Conservation (phyloP, 192 early-diverging fungal species). For the Coemansia sp. region DNA sequence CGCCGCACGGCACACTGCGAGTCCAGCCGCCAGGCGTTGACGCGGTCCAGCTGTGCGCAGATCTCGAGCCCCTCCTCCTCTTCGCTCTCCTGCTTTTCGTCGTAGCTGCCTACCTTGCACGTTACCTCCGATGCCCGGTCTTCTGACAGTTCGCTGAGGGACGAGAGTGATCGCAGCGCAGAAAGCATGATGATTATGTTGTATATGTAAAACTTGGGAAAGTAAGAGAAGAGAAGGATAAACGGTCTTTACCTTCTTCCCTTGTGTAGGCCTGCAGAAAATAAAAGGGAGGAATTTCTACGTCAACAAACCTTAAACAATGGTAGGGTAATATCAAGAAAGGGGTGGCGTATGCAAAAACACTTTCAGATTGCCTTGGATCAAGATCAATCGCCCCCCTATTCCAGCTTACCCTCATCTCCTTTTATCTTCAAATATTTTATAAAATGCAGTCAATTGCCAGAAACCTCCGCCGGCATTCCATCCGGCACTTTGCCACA, state of each 20-base stretch:
- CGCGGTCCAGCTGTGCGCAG: constrained; percentile 32
- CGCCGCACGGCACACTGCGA: constrained; percentile 24
- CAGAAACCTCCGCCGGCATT: not conserved
- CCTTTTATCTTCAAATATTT: not conserved
- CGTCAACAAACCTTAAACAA: not conserved
- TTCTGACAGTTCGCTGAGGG: constrained; percentile 4
- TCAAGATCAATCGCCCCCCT: too few relatives aligned
- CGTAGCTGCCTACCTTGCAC: not conserved
- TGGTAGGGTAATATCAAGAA: not conserved
- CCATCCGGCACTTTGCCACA: not conserved
- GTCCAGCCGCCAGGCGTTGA: constrained; percentile 30
- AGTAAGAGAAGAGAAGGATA: not conserved
- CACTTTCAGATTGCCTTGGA: not conserved
- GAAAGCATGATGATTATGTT: constrained; percentile 2
- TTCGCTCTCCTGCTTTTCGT: not conserved
- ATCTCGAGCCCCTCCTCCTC: constrained; percentile 20
- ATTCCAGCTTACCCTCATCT: not conserved
- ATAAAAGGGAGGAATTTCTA: not conserved
- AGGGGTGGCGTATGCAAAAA: not conserved
- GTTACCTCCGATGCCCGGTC: not conserved
- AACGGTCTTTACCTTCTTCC: not conserved
- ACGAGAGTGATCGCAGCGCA: constrained; percentile 1
- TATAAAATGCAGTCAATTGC: not conserved
- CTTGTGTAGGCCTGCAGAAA: not conserved
- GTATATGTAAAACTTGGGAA: not conserved